Evolutionary conservation across 352 stramenopile species (phyloP), one percentile per base, ranked within the genome.

Genomic region (Globisporangium echinulatum): DNA sequence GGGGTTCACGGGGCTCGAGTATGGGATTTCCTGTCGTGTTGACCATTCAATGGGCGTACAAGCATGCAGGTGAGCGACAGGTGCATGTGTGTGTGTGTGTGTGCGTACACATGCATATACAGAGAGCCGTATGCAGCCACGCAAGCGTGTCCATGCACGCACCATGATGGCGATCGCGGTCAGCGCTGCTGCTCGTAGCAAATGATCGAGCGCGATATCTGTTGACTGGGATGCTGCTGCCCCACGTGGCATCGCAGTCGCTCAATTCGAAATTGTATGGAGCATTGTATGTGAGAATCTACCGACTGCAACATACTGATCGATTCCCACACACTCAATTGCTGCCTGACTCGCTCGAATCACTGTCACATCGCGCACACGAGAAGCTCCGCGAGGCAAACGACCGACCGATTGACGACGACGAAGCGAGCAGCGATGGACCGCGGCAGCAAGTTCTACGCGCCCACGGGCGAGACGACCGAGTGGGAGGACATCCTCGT

Each of bases 401-500:
- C 25, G 25, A 33, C 25, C 25, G 25, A 33, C 25, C 25, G 25
- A 33, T 33, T 33, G 49, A 62, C 42, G 42, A 15, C n/a, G 19
- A 47, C 54, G 40, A 57, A 37, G n/a, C 13, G 25, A 47, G 62
- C 33, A 64, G 65, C 7, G 17, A 61, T 65, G 42, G 83, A 93
- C 65, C 84, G 84, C 47, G 86, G 86, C 47, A 87, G 83, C 66
- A 88, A 91, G 69, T 84, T 72, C 63, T 95, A 95, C 74, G 86
- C 73, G 70, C 83, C 83, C 17, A 95, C 86, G 64, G 86, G 86
- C 63, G 86, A 95, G 74, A 95, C 86, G 59, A 95, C 86, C 38
- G 84, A 95, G 71, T 95, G 86, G 86, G 86, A 95, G 69, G 86
- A 95, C 56, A 95, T 95, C 63, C 67, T 95, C 57, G 70, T 95